phyloP scores from a whole-genome alignment of 768 basidiomycete genomes.

The Leccinum longicurvipes region DNA sequence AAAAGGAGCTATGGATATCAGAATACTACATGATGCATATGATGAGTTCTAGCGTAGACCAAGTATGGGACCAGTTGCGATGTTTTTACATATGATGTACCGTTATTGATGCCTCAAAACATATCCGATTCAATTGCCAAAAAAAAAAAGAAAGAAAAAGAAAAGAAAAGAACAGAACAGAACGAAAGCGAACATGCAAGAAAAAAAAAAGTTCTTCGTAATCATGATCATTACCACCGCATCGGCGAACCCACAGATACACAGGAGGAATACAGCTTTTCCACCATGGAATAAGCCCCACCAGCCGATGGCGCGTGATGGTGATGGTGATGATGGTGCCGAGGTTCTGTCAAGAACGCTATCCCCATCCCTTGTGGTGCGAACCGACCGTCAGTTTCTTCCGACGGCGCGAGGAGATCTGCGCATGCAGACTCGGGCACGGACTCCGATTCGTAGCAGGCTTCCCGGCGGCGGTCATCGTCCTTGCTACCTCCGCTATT shows the following conservation, averaged over 20 bases:
- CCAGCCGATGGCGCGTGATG: background rate
- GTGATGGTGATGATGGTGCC: background rate
- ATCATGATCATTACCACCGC: slow-evolving; percentile 18
- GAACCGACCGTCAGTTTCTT: slow-evolving; percentile 13
- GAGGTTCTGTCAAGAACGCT: slow-evolving; percentile 14
- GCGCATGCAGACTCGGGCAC: slow-evolving; percentile 18
- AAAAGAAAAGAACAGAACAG: background rate
- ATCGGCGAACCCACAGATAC: slow-evolving; percentile 18
- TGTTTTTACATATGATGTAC: slow-evolving; percentile 27
- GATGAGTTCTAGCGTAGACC: slow-evolving; percentile 16
- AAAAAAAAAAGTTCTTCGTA: background rate
- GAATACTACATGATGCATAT: slow-evolving; percentile 21
- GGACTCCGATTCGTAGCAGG: slow-evolving; percentile 12
- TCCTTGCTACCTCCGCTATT: background rate
- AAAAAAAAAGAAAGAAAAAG: background rate
- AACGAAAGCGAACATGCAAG: background rate
- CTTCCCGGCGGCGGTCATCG: slow-evolving; percentile 1
- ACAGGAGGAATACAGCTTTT: slow-evolving; percentile 19
- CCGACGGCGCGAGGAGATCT: slow-evolving; percentile 10
- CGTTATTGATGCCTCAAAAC: slow-evolving; percentile 13
- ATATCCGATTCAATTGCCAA: slow-evolving; percentile 11
- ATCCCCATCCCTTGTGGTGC: slow-evolving; percentile 15
- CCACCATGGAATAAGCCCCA: slow-evolving; percentile 17
- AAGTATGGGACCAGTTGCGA: slow-evolving; percentile 11
- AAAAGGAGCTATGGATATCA: background rate